These are phyloP conservation scores for Pancytospora philotis DNA, from an alignment of 371 early-diverging fungal genomes.

Conservation along the genomic window DNA sequence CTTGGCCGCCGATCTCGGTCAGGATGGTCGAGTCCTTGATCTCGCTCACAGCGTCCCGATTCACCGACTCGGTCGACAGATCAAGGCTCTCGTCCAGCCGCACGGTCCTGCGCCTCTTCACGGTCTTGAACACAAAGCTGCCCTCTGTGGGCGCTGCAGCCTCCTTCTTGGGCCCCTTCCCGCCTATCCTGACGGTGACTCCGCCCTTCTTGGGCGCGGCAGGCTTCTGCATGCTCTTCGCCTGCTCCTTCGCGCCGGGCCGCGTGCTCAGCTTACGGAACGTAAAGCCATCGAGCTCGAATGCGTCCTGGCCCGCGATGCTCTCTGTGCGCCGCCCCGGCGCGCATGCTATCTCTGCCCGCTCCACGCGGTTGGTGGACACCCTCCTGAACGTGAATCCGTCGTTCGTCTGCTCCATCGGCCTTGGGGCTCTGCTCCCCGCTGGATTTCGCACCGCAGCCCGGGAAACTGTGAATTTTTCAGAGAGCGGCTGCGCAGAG, in stretches of 20 bases:
- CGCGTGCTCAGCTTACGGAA: neutral
- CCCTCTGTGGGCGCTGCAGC: neutral
- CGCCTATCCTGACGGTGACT: neutral
- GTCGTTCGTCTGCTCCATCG: constrained; percentile 24
- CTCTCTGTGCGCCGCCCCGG: neutral
- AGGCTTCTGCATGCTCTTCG: neutral
- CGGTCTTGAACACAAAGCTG: neutral
- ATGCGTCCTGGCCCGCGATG: neutral
- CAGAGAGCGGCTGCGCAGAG: too few relatives aligned
- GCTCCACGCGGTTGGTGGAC: neutral
- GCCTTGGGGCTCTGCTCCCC: too few relatives aligned
- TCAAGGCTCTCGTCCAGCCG: constrained; percentile 4
- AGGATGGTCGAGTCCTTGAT: neutral
- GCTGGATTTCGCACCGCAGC: too few relatives aligned
- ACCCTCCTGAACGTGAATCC: constrained; percentile 36
- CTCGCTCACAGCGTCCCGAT: neutral
- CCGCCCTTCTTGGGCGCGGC: neutral
- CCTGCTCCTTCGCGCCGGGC: neutral
- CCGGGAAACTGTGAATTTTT: too few relatives aligned
- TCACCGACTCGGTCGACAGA: constrained; percentile 10
- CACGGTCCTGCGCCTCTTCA: constrained; percentile 21
- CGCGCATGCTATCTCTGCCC: neutral
- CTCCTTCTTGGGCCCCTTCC: constrained; percentile 9
- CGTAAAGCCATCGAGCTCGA: neutral
- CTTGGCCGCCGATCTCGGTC: neutral